Conservation (phyloP, 2,329 filamentous ascomycete species). For the Grosmannia huntii region DNA sequence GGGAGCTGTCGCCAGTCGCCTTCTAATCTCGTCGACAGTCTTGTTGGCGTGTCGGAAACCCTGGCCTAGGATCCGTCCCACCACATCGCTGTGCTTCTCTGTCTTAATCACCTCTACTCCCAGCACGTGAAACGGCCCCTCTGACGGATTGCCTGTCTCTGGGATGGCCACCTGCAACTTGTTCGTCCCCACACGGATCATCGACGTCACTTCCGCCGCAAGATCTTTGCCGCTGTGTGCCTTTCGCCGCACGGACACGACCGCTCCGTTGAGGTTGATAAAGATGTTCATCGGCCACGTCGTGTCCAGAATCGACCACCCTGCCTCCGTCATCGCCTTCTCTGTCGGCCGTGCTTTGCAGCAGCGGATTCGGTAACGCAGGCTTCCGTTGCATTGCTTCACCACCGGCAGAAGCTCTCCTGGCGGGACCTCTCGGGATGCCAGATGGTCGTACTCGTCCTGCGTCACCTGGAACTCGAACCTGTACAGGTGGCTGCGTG, state of each 20-base stretch:
- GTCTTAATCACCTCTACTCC: conserved; percentile 60
- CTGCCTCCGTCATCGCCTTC: conserved; percentile 23
- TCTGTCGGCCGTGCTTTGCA: conserved; percentile 21
- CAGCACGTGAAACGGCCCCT: conserved; percentile 27
- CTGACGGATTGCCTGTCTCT: conserved; percentile 11
- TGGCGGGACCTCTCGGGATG: conserved; percentile 17
- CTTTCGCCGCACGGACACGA: conserved; percentile 50
- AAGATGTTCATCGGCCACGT: conserved; percentile 61
- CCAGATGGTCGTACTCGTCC: conserved; percentile 23
- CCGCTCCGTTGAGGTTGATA: conserved; percentile 50
- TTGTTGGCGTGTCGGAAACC: conserved; percentile 29
- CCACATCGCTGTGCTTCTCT: conserved; percentile 29
- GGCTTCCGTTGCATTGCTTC: conserved; percentile 35
- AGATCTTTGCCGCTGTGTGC: conserved; percentile 63
- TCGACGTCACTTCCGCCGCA: conserved; percentile 59
- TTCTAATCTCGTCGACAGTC: conserved; percentile 45
- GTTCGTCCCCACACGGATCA: conserved; percentile 48
- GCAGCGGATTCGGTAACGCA: conserved; percentile 58
- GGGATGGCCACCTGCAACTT: conserved; percentile 38
- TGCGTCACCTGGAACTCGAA: conserved; percentile 34
- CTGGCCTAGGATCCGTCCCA: conserved; percentile 24
- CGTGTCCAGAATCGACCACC: conserved; percentile 53
- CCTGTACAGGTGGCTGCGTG: conserved; percentile 25
- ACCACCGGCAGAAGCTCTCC: conserved; percentile 22
- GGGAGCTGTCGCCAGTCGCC: conserved; percentile 21